phyloP scores from a whole-genome alignment of 148 eudicot genomes.

The Arbutus unedo region DNA sequence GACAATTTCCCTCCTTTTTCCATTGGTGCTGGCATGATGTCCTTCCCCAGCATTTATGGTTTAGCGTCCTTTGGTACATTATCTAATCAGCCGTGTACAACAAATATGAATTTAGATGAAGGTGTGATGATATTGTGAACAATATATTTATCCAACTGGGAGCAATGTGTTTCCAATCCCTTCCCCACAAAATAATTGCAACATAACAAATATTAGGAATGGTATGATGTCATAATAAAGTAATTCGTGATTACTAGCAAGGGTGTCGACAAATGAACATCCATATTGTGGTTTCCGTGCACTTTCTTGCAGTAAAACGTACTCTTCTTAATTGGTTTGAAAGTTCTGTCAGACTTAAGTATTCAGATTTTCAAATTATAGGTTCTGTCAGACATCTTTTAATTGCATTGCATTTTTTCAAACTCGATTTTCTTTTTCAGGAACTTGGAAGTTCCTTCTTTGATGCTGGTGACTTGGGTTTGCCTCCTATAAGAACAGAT shows the following conservation, averaged over 20 bases:
- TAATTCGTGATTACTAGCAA: not conserved
- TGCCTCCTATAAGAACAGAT: slow-evolving; percentile 79
- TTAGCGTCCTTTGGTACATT: not conserved
- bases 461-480: slow-evolving; percentile 67
- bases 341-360: not conserved
- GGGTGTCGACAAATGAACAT: not conserved
- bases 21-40: slow-evolving; percentile 8
- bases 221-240: not conserved
- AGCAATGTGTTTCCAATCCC: not conserved
- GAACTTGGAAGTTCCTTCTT: slow-evolving; percentile 62
- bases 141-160: not conserved
- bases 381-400: not conserved
- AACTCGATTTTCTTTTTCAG: slow-evolving; percentile 31
- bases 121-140: not conserved
- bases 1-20: not conserved
- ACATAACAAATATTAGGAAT: not conserved
- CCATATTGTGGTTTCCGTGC: slow-evolving; percentile 1
- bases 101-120: not conserved
- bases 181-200: not conserved
- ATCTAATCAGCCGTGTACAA: not conserved
- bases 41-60: not conserved
- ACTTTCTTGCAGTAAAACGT: not conserved
- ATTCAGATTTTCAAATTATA: not conserved
- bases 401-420: slow-evolving; percentile 7
- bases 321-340: not conserved